Percentiles rank a stretch among this genome's conserved stretches.
These are phyloP conservation scores for Pythium brassicae DNA, from an alignment of 352 stramenopile genomes.

Conservation along the genomic window DNA sequence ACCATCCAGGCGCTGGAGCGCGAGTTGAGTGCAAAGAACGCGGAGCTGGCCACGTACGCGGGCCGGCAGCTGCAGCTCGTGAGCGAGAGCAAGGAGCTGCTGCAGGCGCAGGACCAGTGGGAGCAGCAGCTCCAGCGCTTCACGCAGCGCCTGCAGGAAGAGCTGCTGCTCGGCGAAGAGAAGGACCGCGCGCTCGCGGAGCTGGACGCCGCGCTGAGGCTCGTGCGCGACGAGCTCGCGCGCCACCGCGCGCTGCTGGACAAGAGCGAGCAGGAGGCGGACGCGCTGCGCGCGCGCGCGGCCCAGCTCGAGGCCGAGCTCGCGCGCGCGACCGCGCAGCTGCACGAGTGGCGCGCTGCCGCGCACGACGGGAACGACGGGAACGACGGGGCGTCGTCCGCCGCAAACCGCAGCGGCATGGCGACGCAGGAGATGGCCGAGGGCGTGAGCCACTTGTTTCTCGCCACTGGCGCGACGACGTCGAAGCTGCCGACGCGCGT, in stretches of 20 bases:
- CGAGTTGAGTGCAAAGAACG: slow-evolving; percentile 67
- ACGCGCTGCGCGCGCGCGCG: slow-evolving; percentile 34
- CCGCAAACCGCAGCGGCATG: slow-evolving; percentile 4
- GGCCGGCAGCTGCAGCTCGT: slow-evolving; percentile 64
- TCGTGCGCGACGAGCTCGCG: slow-evolving; percentile 54
- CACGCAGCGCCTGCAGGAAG: slow-evolving; percentile 55
- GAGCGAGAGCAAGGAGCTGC: slow-evolving; percentile 68
- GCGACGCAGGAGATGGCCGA: slow-evolving; percentile 46
- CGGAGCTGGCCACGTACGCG: slow-evolving; percentile 39
- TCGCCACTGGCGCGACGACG: slow-evolving; percentile 17
- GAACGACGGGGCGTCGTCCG: too few species aligned
- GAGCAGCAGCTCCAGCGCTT: slow-evolving; percentile 47
- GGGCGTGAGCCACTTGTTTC: slow-evolving; percentile 32
- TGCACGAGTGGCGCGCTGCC: too few species aligned
- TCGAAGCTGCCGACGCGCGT: slow-evolving; percentile 32
- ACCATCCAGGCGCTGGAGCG: slow-evolving; percentile 68
- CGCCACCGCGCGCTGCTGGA: slow-evolving; percentile 52
- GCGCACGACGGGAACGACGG: too few species aligned
- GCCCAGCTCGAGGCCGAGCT: slow-evolving; percentile 50
- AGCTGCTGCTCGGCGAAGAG: slow-evolving; percentile 52
- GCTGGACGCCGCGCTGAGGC: slow-evolving; percentile 40
- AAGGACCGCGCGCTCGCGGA: slow-evolving; percentile 71
- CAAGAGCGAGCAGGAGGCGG: slow-evolving; percentile 37
- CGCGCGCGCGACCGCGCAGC: slow-evolving; percentile 49
- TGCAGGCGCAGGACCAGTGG: slow-evolving; percentile 62